Evolutionary conservation across 2,329 filamentous ascomycete species (phyloP), one percentile per base, ranked within the genome.

Genomic region (Emergomyces pasteurianus): DNA sequence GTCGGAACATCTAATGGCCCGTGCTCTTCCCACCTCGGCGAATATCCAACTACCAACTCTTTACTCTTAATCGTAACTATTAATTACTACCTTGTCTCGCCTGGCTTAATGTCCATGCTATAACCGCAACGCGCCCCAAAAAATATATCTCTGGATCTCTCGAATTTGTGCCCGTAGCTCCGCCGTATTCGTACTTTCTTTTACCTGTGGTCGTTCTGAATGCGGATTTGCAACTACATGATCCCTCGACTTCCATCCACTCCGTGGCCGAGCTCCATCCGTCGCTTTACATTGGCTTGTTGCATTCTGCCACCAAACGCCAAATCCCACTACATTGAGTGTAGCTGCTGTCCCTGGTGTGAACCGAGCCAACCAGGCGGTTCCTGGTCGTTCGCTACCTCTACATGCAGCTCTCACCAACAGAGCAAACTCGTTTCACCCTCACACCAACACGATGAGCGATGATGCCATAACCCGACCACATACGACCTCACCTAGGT

Each of bases 401-500:
- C 53, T 66, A 56, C 59, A 64, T 64, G 63, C 63, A 58, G 61
- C 60, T 63, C 50, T 64, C 43, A 53, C 58, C 61, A 34, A 58
- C 62, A 28, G 59, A 62, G 34, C 58, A 59, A 50, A 59, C 59
- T 63, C 38, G 58, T 58, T 61, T 49, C 55, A 61, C 62, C 57
- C 59, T 65, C 60, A 36, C 57, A 61, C 58, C 53, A 63, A 60
- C 60, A 65, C 61, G 61, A 70, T 68, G 67, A 67, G 65, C 64
- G 67, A 70, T 62, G 64, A 69, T 61, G 64, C 63, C 59, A 59
- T 63, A 34, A 52, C 60, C 61, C 69, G 66, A 62, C 65, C 67
- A 66, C 66, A 67, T 67, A 64, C 63, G 64, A 62, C 62, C 61
- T 63, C 60, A 7, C 46, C 61, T n/a, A 61, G 34, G 28, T 55